Evolutionary conservation across 495 filamentous ascomycete genomes (phyloP), one percentile per base, ranked within the genome.

Genomic region (Geopyxis carbonaria): DNA sequence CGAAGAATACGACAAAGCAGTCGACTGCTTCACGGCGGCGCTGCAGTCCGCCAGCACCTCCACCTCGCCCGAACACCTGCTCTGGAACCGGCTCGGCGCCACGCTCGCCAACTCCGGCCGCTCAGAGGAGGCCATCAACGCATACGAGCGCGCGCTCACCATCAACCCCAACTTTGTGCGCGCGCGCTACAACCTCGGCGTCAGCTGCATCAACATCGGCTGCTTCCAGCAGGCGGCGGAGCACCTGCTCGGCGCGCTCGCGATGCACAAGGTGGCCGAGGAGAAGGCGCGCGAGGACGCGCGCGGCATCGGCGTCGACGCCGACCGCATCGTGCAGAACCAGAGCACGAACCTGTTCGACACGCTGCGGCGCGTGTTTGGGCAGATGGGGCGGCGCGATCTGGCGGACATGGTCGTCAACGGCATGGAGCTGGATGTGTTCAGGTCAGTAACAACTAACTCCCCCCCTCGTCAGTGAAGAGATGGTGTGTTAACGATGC

Each of bases 71-170:
- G 83, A 93, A 58, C 89, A 94, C 47, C 74, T 99, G 5, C 75
- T 99, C 7, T 99, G 91, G 91, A 99, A 99, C 63, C 74, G 89
- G 3, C 76, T 99, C 4, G 89, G 89, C 38, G 89, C 89, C 3
- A 99, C 89, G 0, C 74, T 99, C 2, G 89, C 89, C 46, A 99
- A 99, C 64, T 80, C 73, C 13, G 86, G 85, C 35, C 79, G 83
- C 43, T 78, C 72, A 43, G 89, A 95, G 57, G 87, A 99, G 57
- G 89, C 89, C 22, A 94, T 95, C 49, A 78, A 84, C 41, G 89
- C 89, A 0, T 99, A 99, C 59, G 85, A 93, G 57, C 78, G 81
- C 45, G 89, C 89, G 0, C 66, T 97, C 8, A 75, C 70, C 38
- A 72, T 94, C 34, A 78, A 81, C 48, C 77, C 86, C 25, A 94